Percentiles rank a stretch among this genome's conserved stretches.
Conservation (phyloP, 176 grass and related monocot species). For the sorghum (Sorghum bicolor) region Sorghum_bicolor_NCBIv3 NC_012872.2:71858001-71858500, state of each 20-base stretch:
- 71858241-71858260: not conserved
- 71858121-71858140: not conserved
- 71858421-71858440: no score
- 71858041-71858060: not conserved
- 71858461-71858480: no score
- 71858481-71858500: no score
- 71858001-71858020: not conserved
- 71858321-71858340: no score
- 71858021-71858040: not conserved
- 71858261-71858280: no score
- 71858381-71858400: no score
- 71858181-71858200: not conserved
- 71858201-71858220: not conserved
- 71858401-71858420: no score
- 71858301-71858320: no score
- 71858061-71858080: not conserved
- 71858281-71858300: no score
- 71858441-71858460: no score
- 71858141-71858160: conserved; percentile 2
- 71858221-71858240: not conserved
- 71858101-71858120: conserved; percentile 16
- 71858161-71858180: not conserved
- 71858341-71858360: no score
- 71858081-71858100: not conserved
- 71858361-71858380: no score